Evolutionary conservation across 2,329 filamentous ascomycete species (phyloP).

Genomic region (Cadophora sp.): DNA sequence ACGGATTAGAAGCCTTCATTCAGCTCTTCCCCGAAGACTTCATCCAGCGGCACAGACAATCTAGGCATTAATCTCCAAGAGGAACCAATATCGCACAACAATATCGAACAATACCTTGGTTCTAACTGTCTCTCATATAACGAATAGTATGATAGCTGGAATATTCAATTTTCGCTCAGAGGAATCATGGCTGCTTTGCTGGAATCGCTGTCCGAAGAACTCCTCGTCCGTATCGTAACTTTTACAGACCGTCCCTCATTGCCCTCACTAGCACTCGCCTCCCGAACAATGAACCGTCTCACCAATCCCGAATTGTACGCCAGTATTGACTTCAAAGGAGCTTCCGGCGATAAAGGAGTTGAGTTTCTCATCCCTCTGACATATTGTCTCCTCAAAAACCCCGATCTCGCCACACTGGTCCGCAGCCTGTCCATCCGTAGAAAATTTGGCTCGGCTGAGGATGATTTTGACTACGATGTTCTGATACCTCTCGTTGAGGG

Average conservation of each 20-base stretch:
- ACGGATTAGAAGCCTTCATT: too few relatives aligned
- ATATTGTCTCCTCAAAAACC: not conserved
- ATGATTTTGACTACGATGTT: too few relatives aligned
- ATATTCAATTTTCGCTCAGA: too few relatives aligned
- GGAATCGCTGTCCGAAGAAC: not conserved
- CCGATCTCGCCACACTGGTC: not conserved
- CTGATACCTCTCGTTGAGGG: not conserved
- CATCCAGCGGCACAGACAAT: too few relatives aligned
- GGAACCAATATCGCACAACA: too few relatives aligned
- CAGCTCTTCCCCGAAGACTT: too few relatives aligned
- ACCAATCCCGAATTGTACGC: not conserved
- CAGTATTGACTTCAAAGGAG: not conserved
- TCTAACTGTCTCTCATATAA: too few relatives aligned
- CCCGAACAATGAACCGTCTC: conserved; percentile 2
- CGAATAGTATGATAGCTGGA: too few relatives aligned
- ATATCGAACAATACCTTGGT: too few relatives aligned
- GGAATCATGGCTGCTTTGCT: not conserved
- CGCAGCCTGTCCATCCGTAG: not conserved
- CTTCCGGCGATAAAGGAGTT: not conserved
- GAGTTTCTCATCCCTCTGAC: conserved; percentile 2
- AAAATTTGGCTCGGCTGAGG: not conserved
- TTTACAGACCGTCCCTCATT: not conserved
- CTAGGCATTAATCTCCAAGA: too few relatives aligned
- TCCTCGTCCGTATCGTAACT: not conserved
- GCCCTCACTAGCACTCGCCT: not conserved